phyloP scores from a whole-genome alignment of 768 basidiomycete species.

The Daedalea quercina region DNA sequence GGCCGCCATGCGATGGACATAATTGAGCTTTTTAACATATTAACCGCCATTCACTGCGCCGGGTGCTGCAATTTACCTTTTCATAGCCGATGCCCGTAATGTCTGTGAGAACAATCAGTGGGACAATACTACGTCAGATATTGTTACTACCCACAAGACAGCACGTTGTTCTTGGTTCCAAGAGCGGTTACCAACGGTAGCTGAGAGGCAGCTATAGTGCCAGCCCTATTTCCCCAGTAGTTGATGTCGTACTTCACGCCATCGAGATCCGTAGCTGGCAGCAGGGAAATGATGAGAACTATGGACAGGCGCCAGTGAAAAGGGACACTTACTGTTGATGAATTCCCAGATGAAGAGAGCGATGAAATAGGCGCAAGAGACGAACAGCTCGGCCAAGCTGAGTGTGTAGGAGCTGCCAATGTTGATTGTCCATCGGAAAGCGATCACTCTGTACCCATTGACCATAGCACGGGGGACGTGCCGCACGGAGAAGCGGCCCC shows the following conservation, averaged over 20 bases:
- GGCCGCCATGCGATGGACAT: conserved; percentile 42
- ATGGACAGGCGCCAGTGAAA: background rate
- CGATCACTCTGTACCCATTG: conserved; percentile 24
- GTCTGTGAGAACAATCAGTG: conserved; percentile 23
- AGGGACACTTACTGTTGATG: conserved; percentile 18
- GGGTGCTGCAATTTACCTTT: conserved; percentile 29
- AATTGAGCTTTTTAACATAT: conserved; percentile 26
- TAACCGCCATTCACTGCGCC: background rate
- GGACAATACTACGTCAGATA: background rate
- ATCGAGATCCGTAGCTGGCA: conserved; percentile 19
- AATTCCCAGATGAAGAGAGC: conserved; percentile 24
- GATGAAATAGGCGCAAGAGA: conserved; percentile 28
- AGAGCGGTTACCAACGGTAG: conserved; percentile 50
- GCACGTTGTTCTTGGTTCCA: conserved; percentile 55
- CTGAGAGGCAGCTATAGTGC: conserved; percentile 39
- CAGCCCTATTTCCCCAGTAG: conserved; percentile 31
- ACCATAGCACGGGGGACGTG: conserved; percentile 18
- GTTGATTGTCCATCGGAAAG: conserved; percentile 25
- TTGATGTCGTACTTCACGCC: conserved; percentile 16
- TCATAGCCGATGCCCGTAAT: conserved; percentile 45
- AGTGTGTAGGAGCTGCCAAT: conserved; percentile 26
- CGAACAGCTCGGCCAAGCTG: conserved; percentile 30
- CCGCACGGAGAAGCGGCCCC: conserved; percentile 12
- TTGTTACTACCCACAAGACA: conserved; percentile 26
- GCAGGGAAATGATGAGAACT: background rate